Base-by-base conservation (phyloP, 2,329 filamentous ascomycete species). In the Didymella lethalis region DNA sequence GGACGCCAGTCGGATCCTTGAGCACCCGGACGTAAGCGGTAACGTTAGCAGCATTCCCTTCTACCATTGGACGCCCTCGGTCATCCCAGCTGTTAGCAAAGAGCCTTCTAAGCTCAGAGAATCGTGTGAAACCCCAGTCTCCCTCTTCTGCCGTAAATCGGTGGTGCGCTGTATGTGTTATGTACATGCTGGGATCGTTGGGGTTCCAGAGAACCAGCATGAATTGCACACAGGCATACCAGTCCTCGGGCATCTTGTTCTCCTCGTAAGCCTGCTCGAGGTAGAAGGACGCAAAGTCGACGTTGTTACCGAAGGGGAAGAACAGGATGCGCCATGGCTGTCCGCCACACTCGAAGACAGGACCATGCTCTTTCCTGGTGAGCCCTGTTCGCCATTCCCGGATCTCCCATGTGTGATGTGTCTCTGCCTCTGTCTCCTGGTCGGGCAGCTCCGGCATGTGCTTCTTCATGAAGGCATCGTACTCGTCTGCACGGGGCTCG, bases 51-150 rank as follows among this genome's bases (percentile, higher is more conserved):
- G 82, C 79, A 57, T 94, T 90, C 69, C 91, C 87, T 73, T 96
- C 91, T 18, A 93, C 85, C 65, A 96, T 84, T 8, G 90, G 92
- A 57, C 90, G 85, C 18, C 82, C 83, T 60, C 78, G 79, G 49
- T 87, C 86, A 57, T 95, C 90, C 86, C 90, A 96, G 1, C 87
- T 84, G 32, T 88, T 82, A 61, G 89, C 89, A 74, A 97, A 96
- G 76, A 98, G 89, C 71, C 88, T 90, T 53, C 92, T 86, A 48
- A 96, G 85, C 76, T 98, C 95, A 12, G 93, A 88, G 74, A 98
- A 99, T 55, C 94, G 84, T n/a, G 95, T 99, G 77, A 99, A 99
- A 1, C 95, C 95, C 95, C 95, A 99, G 72, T 99, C 95, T 25
- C 92, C 93, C 78, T 99, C 95, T 43, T 98, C 95, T 64, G 91